phyloP scores from a whole-genome alignment of 2,329 filamentous ascomycete genomes.

The Calonectria pseudoturangicola region DNA sequence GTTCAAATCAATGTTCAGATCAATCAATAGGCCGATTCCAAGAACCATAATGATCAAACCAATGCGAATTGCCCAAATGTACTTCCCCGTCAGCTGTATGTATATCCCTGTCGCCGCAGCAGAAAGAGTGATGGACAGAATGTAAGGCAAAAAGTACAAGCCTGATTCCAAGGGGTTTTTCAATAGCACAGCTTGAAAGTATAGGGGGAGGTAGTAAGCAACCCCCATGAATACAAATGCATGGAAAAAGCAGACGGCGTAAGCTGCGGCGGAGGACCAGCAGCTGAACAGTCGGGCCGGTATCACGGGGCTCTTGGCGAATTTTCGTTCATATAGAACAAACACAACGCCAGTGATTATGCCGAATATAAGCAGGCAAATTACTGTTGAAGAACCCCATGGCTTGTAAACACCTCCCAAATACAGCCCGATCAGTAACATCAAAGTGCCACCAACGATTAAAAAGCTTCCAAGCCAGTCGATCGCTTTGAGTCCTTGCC shows the following conservation, averaged over 20 bases:
- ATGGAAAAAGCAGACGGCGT: constrained; percentile 68
- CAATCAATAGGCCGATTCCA: constrained; percentile 74
- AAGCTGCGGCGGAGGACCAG: constrained; percentile 73
- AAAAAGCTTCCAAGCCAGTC: constrained; percentile 77
- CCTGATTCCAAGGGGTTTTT: constrained; percentile 77
- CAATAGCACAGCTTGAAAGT: constrained; percentile 81
- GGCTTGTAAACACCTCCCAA: constrained; percentile 79
- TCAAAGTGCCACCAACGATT: constrained; percentile 79
- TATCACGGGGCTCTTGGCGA: constrained; percentile 81
- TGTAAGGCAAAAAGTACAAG: constrained; percentile 78
- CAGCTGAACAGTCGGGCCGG: constrained; percentile 77
- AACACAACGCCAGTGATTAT: constrained; percentile 69
- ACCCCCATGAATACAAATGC: constrained; percentile 77
- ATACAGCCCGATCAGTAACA: constrained; percentile 82
- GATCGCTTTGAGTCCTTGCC: constrained; percentile 76
- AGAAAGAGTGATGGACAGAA: constrained; percentile 66
- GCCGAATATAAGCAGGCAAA: constrained; percentile 79
- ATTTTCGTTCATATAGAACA: constrained; percentile 76
- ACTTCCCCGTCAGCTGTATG: constrained; percentile 74
- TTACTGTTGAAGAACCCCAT: constrained; percentile 77
- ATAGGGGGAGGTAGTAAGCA: constrained; percentile 84
- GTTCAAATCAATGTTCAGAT: constrained; percentile 71
- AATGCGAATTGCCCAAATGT: constrained; percentile 71
- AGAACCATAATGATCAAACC: constrained; percentile 74
- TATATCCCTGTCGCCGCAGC: constrained; percentile 65